Percentiles rank a stretch among this genome's conserved stretches.
Evolutionary conservation across 2,329 filamentous ascomycete genomes (phyloP).

Genomic region (Lanzia echinophila): DNA sequence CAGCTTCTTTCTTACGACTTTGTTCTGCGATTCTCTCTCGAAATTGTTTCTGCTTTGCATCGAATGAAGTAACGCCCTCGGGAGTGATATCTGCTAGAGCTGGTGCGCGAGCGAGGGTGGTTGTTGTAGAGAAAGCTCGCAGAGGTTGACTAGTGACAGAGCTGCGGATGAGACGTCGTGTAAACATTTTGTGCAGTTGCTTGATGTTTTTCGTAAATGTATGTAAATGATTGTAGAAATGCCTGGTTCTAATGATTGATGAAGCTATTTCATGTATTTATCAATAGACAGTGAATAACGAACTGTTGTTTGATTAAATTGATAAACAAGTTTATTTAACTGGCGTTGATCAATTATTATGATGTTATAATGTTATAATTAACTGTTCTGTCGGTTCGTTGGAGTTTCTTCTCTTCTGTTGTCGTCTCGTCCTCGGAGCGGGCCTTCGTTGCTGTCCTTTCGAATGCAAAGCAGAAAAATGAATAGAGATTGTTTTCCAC

Average conservation of each 20-base stretch:
- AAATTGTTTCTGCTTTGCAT: constrained; percentile 77
- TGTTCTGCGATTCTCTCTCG: constrained; percentile 72
- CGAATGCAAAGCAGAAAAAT: constrained; percentile 13
- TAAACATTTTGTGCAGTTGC: constrained; percentile 23
- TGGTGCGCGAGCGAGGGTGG: constrained; percentile 48
- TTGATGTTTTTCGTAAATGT: neutral
- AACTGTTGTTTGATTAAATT: too few species aligned
- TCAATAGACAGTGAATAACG: too few species aligned
- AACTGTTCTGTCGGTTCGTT: too few species aligned
- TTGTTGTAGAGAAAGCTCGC: constrained; percentile 48
- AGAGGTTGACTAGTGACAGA: constrained; percentile 32
- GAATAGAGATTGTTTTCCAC: neutral
- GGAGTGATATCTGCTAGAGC: constrained; percentile 78
- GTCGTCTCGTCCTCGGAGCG: neutral
- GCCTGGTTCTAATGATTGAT: too few species aligned
- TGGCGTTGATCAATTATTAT: too few species aligned
- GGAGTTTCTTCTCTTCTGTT: too few species aligned
- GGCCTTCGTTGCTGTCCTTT: neutral
- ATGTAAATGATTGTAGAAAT: too few species aligned
- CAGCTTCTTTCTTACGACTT: constrained; percentile 67
- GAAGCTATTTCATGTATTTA: too few species aligned
- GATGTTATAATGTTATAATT: too few species aligned
- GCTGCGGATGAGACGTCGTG: constrained; percentile 20
- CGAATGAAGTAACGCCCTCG: constrained; percentile 68
- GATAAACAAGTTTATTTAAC: too few species aligned